Conservation (phyloP, 2,329 filamentous ascomycete genomes). For the Monosporascus sp. region DNA sequence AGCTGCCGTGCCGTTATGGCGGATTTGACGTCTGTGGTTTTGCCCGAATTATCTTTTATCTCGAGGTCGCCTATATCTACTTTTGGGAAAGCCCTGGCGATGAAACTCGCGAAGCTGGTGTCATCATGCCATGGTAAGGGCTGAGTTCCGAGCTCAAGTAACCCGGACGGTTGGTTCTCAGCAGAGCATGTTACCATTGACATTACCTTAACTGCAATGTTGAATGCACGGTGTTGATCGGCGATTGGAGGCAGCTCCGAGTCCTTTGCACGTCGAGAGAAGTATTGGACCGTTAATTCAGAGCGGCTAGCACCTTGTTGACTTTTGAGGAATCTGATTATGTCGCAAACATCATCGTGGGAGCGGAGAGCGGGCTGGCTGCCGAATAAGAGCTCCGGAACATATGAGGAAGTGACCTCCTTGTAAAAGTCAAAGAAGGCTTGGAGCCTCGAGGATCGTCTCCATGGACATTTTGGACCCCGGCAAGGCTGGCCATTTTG, state of each 20-base stretch:
- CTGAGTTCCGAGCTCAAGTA: slow-evolving; percentile 1
- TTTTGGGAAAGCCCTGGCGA: background rate
- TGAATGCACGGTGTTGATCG: slow-evolving; percentile 5
- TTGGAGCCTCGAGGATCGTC: background rate
- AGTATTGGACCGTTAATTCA: background rate
- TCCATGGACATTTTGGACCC: background rate
- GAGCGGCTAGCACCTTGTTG: background rate
- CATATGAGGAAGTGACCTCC: slow-evolving; percentile 2
- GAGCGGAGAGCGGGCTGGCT: background rate
- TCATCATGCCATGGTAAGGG: background rate
- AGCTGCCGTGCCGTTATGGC: slow-evolving; percentile 18
- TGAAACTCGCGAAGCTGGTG: background rate
- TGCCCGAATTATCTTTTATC: slow-evolving; percentile 14
- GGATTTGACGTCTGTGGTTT: slow-evolving; percentile 13
- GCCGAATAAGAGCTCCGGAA: slow-evolving; percentile 1
- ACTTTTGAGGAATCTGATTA: background rate
- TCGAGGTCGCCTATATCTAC: slow-evolving; percentile 10
- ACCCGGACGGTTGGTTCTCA: background rate
- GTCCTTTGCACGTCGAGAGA: background rate
- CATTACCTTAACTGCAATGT: slow-evolving; percentile 1
- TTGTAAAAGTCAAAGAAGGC: slow-evolving; percentile 5
- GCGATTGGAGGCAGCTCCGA: background rate
- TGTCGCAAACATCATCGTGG: slow-evolving; percentile 1
- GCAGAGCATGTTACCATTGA: slow-evolving; percentile 1
- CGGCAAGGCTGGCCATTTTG: background rate